Base-by-base conservation (phyloP, 768 basidiomycete genomes). In the Cantharellus cinnabarinus region DNA sequence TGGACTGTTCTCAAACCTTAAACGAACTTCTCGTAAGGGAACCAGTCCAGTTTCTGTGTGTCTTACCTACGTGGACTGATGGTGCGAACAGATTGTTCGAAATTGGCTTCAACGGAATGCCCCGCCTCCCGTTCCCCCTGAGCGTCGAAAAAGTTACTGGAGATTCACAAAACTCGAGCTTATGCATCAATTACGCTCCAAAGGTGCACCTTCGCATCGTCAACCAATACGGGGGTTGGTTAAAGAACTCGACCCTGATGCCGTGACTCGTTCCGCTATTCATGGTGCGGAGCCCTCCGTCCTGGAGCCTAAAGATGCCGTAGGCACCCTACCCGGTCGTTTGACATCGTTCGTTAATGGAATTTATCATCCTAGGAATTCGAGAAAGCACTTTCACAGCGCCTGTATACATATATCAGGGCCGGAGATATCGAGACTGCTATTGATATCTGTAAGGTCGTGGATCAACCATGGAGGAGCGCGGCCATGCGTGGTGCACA, bases 391-490 rank as follows among this genome's bases (percentile, higher is more conserved):
- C 69, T 95, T 34, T 71, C 80, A 0, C 82, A 89, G 63, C 79
- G 84, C 0, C 67, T 98, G 29, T 94, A 86, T 69, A 78, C 81
- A 35, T 83, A 83, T 62, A 75, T 97, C 2, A 80, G 93, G 44
- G 82, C 85, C 3, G 93, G 93, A n/a, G 73, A 82, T 60, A 69
- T 94, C 38, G 86, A 86, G 5, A 83, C 88, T 5, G 94, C 91
- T 0, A 73, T 91, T 3, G 83, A 87, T 41, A 70, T 89, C 15
- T 91, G 89, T 66, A 73, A 82, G 63, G 80, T 79, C 64, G 83
- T 85, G 0, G 82, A 89, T 62, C 87, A 93, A 63, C 85, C 89
- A 0, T 97, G 93, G 94, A 76, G 90, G 34, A 89, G 89, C 2
- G 89, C 91, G 1, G 85, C 82, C 59, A 79, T 98, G 50, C 81